Percentiles rank a stretch among this genome's conserved stretches.
Conservation (phyloP, 345 rosid species). For the Salix udensis region DNA sequence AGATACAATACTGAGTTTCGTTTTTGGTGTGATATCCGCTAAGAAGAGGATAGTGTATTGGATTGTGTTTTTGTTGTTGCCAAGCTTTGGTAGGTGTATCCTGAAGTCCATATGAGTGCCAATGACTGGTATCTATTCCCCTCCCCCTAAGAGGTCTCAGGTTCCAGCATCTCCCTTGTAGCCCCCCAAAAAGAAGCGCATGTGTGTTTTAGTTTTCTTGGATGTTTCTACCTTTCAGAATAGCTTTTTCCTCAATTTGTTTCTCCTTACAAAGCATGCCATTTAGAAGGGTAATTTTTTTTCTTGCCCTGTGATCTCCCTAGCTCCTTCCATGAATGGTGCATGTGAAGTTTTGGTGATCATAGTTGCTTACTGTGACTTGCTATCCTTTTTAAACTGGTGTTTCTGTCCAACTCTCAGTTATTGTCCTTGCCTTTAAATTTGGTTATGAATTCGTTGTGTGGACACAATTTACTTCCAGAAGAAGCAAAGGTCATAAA, state of each 20-base stretch:
- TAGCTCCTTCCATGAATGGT: background rate
- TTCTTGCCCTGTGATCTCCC: background rate
- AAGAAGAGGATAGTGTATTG: background rate
- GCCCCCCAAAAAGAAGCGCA: too few relatives aligned
- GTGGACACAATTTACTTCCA: background rate
- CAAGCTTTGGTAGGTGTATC: background rate
- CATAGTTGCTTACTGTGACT: background rate
- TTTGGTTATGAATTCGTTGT: background rate
- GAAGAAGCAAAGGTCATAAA: background rate
- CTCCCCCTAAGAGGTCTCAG: too few relatives aligned
- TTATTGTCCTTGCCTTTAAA: background rate
- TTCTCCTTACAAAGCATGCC: background rate
- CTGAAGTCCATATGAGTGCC: background rate
- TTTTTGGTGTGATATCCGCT: background rate
- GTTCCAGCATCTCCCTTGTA: too few relatives aligned
- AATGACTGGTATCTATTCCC: too few relatives aligned
- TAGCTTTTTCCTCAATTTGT: background rate
- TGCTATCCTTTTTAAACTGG: background rate
- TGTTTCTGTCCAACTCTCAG: background rate
- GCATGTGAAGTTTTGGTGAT: background rate
- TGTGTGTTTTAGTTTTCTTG: too few relatives aligned
- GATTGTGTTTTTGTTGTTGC: background rate
- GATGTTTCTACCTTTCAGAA: background rate
- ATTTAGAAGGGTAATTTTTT: background rate
- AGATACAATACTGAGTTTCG: background rate